Base-by-base conservation (phyloP, 306 rosid species). In the Cicer bijugum region DNA sequence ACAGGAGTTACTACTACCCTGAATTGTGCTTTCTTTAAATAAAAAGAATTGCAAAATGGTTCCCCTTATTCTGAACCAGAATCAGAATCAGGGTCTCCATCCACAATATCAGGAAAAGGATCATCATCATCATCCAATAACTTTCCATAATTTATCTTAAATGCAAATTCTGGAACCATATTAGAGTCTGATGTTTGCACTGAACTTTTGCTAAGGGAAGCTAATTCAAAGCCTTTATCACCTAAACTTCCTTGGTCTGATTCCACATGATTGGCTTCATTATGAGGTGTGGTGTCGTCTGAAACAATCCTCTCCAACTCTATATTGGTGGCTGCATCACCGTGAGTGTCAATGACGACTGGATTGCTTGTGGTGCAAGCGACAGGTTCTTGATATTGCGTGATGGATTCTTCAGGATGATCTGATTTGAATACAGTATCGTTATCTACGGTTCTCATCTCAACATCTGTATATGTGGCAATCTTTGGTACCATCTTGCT, bases 81-180 rank as follows among this genome's bases (percentile, higher is more conserved):
- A 79, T 85, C 92, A 69, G 92, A 86, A 81, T 91, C 96, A 12
- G 95, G 88, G 78, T 84, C 89, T 39, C 65, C 88, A 56, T 85
- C 89, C 82, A 88, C 83, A 68, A 91, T 88, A 28, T 91, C 97
- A 52, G 97, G 98, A 66, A 89, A 82, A 17, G 55, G 76, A 14
- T 89, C 93, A 39, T 88, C 90, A 44, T 52, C 82, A 23, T 81
- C 88, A 6, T 15, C 68, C 44, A 67, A 42, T 71, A 74, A 59
- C 39, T 35, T 60, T 1, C 65, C 89, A 46, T 42, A 4, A 28
- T 75, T 81, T 11, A 57, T 48, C 37, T 78, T 75, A 50, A 11
- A 20, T 59, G 71, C 78, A 64, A 71, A 38, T 8, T 60, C 84
- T 5, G 53, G 71, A 46, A 15, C 51, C 79, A 70, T 70, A 16